Base-by-base conservation (phyloP, 371 early-diverging fungal species). In the Mortierella sp. region DNA sequence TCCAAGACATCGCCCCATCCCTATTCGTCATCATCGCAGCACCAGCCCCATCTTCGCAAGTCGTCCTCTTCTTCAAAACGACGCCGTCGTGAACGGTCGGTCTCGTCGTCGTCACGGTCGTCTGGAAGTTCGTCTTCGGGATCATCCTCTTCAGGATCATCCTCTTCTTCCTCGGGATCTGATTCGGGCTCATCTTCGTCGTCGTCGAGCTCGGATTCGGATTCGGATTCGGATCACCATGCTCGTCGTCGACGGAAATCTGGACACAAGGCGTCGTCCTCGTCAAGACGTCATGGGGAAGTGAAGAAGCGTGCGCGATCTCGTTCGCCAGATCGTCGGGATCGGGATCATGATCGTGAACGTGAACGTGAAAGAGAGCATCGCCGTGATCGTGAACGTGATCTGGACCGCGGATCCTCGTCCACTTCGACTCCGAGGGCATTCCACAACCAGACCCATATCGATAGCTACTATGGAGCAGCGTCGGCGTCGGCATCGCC, bases 401-500 rank as follows among this genome's bases (percentile, higher is more conserved):
- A 63, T 8, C 24, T 48, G 27, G 28, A 53, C 24, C 47, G 53
- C 11, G 54, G 57, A 52, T 41, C 61, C 15, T 53, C 69, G 6
- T 60, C 69, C 5, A 43, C 69, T 11, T 60, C 56, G 11, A 49
- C 58, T 4, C 41, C 60, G 14, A 34, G 42, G 51, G 43, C 46
- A 12, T 50, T 46, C 11, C 60, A 48, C 37, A 49, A 37, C 21
- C 68, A 60, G 51, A 56, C 31, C 56, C 60, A 43, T 2, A 30
- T 50, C 17, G 61, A 68, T 17, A 24, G 37, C 2, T 56, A 68
- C 23, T 31, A 70, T 30, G 66, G 46, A 6, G 60, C 64, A 0
- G 56, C 62, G n/a, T 73, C 73, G 0, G 73, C 62, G 14, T 56
- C 75, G 19, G 75, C 67, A 15, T 73, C 75, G 24, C 75, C 75